Evolutionary conservation across 1,139 yeast species (phyloP), one percentile per base, ranked within the genome.

Genomic region (Yamadazyma membranifaciens): DNA sequence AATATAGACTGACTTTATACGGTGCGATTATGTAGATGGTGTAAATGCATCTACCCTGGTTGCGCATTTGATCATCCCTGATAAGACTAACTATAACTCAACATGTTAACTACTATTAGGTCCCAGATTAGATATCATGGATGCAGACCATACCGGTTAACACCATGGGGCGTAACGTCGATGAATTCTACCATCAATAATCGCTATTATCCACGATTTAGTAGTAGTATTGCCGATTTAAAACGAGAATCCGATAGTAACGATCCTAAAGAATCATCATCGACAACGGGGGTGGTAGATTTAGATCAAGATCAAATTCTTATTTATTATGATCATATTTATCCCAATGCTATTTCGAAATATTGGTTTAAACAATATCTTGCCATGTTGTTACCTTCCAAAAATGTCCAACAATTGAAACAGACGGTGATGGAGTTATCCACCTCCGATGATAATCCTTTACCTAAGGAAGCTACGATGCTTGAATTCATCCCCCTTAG

Each of bases 401-500:
- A 41, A 28, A 41, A 32, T 7, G 48, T 43, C 13, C 55, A 56
- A 1, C 46, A 55, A 14, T 49, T 65, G 30, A 50, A 53, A 34
- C 47, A 57, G 1, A 50, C 48, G 31, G 59, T 70, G 1, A 38
- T 48, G 31, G 28, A 49, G 2, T 38, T 67, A 4, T 55, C 69
- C 28, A 31, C 45, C 29, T 46, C 56, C 9, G 47, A 46, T 1
- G 38, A 34, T 2, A 36, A 35, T 3, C 74, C 75, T 2, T 50
- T 70, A 17, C 73, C 75, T 1, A 49, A 45, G 4, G 60, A 52
- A 2, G 56, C 64, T 6, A 41, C 48, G 6, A 59, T 69, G 31
- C 49, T 58, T 4, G 73, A 66, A 32, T 69, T 87, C 28, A 82
- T 88, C 12, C 86, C 95, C 0, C 71, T 86, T 43, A 74, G 65